Evolutionary conservation across 768 basidiomycete species (phyloP).

Genomic region (Termitomyces sp.): DNA sequence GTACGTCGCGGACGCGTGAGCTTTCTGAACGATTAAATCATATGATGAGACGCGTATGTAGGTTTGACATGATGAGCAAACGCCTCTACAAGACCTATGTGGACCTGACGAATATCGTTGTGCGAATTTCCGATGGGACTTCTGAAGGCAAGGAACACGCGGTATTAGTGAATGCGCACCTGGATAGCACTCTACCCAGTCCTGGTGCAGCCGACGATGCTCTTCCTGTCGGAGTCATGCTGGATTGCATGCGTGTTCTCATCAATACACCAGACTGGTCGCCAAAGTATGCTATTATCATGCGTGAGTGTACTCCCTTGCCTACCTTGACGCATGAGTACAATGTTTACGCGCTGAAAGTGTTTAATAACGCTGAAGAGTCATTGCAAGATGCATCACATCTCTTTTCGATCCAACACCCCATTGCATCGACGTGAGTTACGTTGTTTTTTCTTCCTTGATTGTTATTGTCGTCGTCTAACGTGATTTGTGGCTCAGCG

Average conservation of each 20-base stretch:
- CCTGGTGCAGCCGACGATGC: constrained; percentile 90
- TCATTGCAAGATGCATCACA: constrained; percentile 94
- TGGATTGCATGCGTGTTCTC: constrained; percentile 81
- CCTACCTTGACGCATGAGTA: not conserved
- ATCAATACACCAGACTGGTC: constrained; percentile 61
- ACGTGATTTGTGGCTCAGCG: constrained; percentile 32
- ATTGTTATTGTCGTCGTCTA: not conserved
- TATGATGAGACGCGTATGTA: constrained; percentile 18
- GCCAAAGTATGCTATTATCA: constrained; percentile 74
- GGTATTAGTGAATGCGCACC: constrained; percentile 81
- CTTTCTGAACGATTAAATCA: not conserved
- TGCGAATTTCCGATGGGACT: constrained; percentile 80
- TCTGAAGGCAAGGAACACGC: constrained; percentile 71
- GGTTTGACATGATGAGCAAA: constrained; percentile 90
- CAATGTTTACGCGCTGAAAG: constrained; percentile 27
- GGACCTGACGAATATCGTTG: constrained; percentile 81
- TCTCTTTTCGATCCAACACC: constrained; percentile 88
- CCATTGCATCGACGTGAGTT: constrained; percentile 59
- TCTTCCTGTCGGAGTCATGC: constrained; percentile 84
- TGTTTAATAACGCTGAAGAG: constrained; percentile 95
- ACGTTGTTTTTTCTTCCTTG: not conserved
- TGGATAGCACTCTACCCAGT: constrained; percentile 69
- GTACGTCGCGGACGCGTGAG: constrained; percentile 36
- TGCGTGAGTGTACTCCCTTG: constrained; percentile 53
- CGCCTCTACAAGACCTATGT: constrained; percentile 84